Evolutionary conservation across 495 filamentous ascomycete species (phyloP).

Genomic region (Xylaria nigripes): DNA sequence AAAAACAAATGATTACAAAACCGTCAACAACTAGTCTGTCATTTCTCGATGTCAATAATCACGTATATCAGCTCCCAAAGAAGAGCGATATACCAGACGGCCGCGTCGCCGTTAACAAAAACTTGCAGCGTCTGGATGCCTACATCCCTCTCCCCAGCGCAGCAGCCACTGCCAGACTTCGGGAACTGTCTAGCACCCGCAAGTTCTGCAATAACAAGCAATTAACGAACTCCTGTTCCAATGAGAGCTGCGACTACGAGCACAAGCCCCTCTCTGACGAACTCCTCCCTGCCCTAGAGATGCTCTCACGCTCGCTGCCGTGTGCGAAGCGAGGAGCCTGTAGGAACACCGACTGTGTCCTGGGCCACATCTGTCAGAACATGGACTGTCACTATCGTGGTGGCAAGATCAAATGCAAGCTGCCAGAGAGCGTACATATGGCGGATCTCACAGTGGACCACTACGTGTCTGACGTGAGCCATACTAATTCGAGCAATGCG

Average conservation of each 20-base stretch:
- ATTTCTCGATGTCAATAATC: not conserved
- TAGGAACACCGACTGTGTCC: constrained; percentile 33
- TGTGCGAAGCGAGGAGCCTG: constrained; percentile 30
- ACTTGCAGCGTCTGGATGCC: constrained; percentile 37
- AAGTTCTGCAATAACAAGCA: constrained; percentile 40
- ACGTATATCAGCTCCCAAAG: constrained; percentile 6
- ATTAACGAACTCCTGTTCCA: constrained; percentile 20
- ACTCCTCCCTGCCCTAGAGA: constrained; percentile 32
- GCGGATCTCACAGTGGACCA: not conserved
- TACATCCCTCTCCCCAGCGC: constrained; percentile 27
- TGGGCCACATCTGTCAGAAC: constrained; percentile 35
- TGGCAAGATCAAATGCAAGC: constrained; percentile 12
- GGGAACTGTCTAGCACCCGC: constrained; percentile 25
- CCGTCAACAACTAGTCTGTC: not conserved
- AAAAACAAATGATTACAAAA: too few relatives aligned
- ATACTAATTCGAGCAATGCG: not conserved
- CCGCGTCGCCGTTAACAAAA: constrained; percentile 35
- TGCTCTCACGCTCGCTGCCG: constrained; percentile 19
- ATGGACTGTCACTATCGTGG: constrained; percentile 11
- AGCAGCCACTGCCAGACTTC: constrained; percentile 30
- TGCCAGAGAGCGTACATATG: not conserved
- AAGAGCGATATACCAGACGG: constrained; percentile 19
- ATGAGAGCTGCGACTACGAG: constrained; percentile 31
- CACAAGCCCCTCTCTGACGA: constrained; percentile 35
- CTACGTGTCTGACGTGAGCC: not conserved